Evolutionary conservation across 306 rosid species (phyloP), one percentile per base, ranked within the genome.

Genomic region (Hylodesmum podocarpum): DNA sequence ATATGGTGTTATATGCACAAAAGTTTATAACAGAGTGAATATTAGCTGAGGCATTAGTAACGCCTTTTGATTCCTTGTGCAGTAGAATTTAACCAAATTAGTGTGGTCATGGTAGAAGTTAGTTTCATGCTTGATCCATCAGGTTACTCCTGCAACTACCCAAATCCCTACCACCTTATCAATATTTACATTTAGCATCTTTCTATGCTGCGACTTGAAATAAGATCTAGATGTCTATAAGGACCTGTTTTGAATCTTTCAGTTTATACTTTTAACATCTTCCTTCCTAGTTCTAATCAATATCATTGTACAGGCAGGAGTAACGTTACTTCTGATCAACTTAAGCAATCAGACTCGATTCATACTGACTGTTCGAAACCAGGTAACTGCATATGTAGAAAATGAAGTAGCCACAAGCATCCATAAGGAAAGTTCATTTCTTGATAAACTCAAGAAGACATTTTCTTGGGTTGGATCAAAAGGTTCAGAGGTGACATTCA

Each of bases 381-480:
- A 64, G 29, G 70, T 78, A 84, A 65, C 75, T 16, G 36, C 44
- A 47, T 69, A 15, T 29, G 66, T 44, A 16, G 82, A 73, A 72
- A 73, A 22, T 53, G 39, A 61, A 44, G 59, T 6, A 10, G 18
- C 64, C 46, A 87, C 34, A 72, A 76, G 22, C 80, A 64, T 53
- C n/a, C 76, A 29, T 36, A 73, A 66, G 66, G 87, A 73, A 19
- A 72, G 66, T 39, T 67, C 88, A 12, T 65, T 92, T 77, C 22
- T 65, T 41, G 64, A 66, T 27, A 69, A 79, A 68, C 83, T 91
- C 33, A 95, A 90, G 93, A 88, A 77, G 80, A 29, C 92, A 37
- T 89, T 92, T 67, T 80, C 93, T 4, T 95, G 98, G 98, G 86
- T 90, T 57, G 98, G 98, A 81, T 71, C 75, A 69, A 87, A 89